Percentiles rank a stretch among this genome's conserved stretches.
Evolutionary conservation across 495 filamentous ascomycete genomes (phyloP).

Genomic region (Amphirosellinia nigrospora): DNA sequence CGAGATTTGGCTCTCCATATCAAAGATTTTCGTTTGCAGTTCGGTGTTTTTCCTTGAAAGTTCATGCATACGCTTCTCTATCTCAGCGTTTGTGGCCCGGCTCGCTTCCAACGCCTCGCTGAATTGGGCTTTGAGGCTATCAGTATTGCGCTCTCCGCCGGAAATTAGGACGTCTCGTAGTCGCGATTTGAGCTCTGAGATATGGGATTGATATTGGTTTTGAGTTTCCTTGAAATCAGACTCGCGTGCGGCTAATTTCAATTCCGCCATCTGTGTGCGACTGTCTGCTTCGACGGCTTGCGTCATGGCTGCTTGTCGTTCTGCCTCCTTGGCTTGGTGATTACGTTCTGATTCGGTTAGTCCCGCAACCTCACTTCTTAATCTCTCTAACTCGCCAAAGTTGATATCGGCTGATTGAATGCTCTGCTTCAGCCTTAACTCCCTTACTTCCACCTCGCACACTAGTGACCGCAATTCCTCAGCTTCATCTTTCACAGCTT

Average conservation of each 20-base stretch:
- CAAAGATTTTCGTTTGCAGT: conserved; percentile 44
- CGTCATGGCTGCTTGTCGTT: conserved; percentile 56
- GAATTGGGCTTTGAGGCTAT: conserved; percentile 43
- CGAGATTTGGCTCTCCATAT: conserved; percentile 41
- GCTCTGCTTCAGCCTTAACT: conserved; percentile 62
- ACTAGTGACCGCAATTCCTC: conserved; percentile 63
- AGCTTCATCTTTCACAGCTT: conserved; percentile 56
- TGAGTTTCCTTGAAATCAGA: conserved; percentile 55
- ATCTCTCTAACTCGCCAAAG: conserved; percentile 63
- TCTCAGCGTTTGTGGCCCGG: conserved; percentile 48
- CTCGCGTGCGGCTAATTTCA: conserved; percentile 59
- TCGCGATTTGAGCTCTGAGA: conserved; percentile 47
- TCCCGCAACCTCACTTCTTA: conserved; percentile 62
- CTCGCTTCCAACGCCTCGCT: conserved; percentile 45
- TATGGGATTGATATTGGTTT: conserved; percentile 50
- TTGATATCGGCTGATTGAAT: conserved; percentile 63
- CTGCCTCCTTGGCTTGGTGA: conserved; percentile 63
- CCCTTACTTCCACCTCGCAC: conserved; percentile 64
- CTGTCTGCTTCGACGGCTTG: conserved; percentile 58
- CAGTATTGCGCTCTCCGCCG: conserved; percentile 28
- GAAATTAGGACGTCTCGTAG: conserved; percentile 48
- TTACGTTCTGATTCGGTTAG: conserved; percentile 61
- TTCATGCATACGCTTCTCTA: conserved; percentile 48
- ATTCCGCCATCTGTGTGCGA: conserved; percentile 57
- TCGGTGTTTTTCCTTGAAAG: conserved; percentile 50